phyloP scores from a whole-genome alignment of 2,329 filamentous ascomycete genomes.

The Aspergillus piperis region DNA sequence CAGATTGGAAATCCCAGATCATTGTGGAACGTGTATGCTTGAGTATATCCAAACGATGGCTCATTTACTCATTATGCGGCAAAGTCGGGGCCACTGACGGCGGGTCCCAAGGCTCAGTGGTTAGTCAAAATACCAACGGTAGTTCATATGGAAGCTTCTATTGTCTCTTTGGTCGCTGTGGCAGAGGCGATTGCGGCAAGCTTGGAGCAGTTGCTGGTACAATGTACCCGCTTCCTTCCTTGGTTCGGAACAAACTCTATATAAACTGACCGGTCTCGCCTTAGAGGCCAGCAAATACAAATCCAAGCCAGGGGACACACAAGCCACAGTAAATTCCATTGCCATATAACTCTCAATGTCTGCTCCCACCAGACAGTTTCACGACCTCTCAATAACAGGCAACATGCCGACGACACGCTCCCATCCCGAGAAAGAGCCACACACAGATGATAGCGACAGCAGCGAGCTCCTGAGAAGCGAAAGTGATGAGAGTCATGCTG shows the following conservation, averaged over 20 bases:
- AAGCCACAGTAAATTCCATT: not conserved
- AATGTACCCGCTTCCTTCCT: slow-evolving; percentile 37
- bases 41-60: not conserved
- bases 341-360: slow-evolving; percentile 34
- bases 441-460: slow-evolving; percentile 18
- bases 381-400: slow-evolving; percentile 41
- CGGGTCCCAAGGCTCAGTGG: slow-evolving; percentile 1
- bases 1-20: not conserved
- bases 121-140: slow-evolving; percentile 3
- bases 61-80: slow-evolving; percentile 15
- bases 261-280: slow-evolving; percentile 21
- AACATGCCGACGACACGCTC: slow-evolving; percentile 35
- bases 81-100: slow-evolving; percentile 5
- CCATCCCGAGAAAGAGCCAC: slow-evolving; percentile 26
- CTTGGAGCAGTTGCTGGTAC: slow-evolving; percentile 21
- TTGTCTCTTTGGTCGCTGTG: slow-evolving; percentile 4
- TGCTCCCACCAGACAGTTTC: slow-evolving; percentile 42
- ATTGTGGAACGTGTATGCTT: not conserved
- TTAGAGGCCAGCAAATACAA: not conserved
- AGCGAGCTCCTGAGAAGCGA: slow-evolving; percentile 8
- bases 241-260: slow-evolving; percentile 40
- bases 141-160: not conserved
- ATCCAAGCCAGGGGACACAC: not conserved
- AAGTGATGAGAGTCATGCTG: slow-evolving; percentile 20
- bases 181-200: slow-evolving; percentile 4